Percentiles rank a stretch among this genome's conserved stretches.
These are phyloP conservation scores for Aspergillus saccharolyticus DNA, from an alignment of 495 filamentous ascomycete genomes.

Conservation along the genomic window DNA sequence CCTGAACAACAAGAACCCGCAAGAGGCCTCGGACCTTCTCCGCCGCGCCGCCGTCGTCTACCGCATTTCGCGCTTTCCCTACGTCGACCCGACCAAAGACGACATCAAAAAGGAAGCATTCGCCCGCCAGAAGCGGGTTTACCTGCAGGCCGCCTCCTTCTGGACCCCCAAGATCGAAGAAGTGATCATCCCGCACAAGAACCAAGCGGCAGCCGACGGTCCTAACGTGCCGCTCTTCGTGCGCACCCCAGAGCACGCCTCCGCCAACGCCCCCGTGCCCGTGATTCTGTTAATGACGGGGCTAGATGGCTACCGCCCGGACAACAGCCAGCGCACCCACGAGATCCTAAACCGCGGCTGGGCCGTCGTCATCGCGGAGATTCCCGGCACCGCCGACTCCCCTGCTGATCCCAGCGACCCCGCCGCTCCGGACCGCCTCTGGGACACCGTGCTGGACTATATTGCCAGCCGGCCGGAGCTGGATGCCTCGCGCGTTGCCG, in stretches of 20 bases:
- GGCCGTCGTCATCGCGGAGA: conserved; percentile 62
- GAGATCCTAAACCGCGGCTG: conserved; percentile 59
- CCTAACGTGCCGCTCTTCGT: conserved; percentile 59
- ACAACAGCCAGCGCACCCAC: conserved; percentile 67
- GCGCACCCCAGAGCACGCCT: conserved; percentile 48
- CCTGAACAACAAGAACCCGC: conserved; percentile 36
- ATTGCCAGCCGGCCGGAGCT: conserved; percentile 54
- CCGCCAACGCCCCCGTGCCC: conserved; percentile 42
- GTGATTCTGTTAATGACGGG: conserved; percentile 68
- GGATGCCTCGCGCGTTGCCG: conserved; percentile 56
- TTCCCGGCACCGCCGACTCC: conserved; percentile 76
- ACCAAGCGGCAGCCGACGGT: conserved; percentile 46
- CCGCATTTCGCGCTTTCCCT: conserved; percentile 72
- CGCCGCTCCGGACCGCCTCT: conserved; percentile 46
- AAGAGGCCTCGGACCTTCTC: conserved; percentile 57
- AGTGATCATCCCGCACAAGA: conserved; percentile 54
- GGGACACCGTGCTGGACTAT: conserved; percentile 60
- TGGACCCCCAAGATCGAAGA: conserved; percentile 56
- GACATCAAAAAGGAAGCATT: conserved; percentile 57
- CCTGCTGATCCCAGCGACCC: conserved; percentile 58
- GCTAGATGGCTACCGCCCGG: conserved; percentile 72
- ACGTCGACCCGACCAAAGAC: conserved; percentile 41
- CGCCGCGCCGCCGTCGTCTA: conserved; percentile 66
- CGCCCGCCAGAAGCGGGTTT: conserved; percentile 60
- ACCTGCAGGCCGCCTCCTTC: conserved; percentile 51